phyloP scores from a whole-genome alignment of 2,329 filamentous ascomycete genomes.

The Rosellinia necatrix region DNA sequence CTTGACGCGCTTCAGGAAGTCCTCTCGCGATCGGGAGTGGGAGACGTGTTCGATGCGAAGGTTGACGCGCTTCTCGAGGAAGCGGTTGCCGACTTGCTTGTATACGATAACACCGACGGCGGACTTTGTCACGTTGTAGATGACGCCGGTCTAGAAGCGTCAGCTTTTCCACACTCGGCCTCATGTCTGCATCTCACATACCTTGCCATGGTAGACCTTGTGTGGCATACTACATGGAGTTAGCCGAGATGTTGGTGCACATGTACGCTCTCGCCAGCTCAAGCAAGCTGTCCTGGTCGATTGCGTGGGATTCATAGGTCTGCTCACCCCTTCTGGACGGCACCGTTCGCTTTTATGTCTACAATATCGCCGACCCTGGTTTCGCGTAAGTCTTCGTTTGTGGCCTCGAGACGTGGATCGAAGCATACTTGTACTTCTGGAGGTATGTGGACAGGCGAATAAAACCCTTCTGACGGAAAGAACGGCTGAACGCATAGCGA shows the following conservation, averaged over 20 bases:
- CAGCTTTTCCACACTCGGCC: neutral
- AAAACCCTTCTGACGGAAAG: constrained; percentile 94
- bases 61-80: constrained; percentile 99
- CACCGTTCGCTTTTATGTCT: constrained; percentile 98
- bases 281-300: too few species aligned
- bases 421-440: constrained; percentile 89
- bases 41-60: constrained; percentile 96
- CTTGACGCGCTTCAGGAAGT: constrained; percentile 30
- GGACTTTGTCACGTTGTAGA: constrained; percentile 99
- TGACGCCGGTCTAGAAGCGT: constrained; percentile 72
- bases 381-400: too few species aligned
- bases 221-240: constrained; percentile 77
- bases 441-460: constrained; percentile 95
- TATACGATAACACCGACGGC: constrained; percentile 98
- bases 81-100: constrained; percentile 99
- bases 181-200: neutral
- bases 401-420: too few species aligned
- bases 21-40: constrained; percentile 80
- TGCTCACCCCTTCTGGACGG: constrained; percentile 93
- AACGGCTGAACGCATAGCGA: constrained; percentile 84
- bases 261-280: too few species aligned
- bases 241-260: constrained; percentile 37
- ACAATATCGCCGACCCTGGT: constrained; percentile 98
- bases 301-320: constrained; percentile 43
- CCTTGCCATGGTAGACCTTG: constrained; percentile 98